Base-by-base conservation (phyloP, 176 grass and related monocot species). In the Rhipidocladum racemiflorum region DNA sequence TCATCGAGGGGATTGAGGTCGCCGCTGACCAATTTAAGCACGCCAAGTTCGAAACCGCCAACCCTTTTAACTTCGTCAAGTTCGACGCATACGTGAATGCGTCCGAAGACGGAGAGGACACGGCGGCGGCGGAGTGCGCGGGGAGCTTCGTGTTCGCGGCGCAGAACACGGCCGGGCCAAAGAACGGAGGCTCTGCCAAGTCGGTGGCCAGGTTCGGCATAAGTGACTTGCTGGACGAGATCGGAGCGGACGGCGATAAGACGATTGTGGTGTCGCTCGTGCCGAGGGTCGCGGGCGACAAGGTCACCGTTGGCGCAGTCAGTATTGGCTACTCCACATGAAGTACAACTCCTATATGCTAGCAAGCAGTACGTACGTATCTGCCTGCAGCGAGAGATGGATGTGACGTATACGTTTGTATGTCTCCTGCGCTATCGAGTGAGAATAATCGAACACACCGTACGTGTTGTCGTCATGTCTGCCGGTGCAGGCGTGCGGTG, bases 81-180 rank as follows among this genome's bases (percentile, higher is more conserved):
- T 92, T 96, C 84, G 93, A 96, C 65, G 93, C 91, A 48, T 81
- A 68, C 28, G 65, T 96, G 25, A 96, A 92, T 71, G 43, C 32
- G 15, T 14, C 60, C 1, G 72, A 87, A 1, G 13, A 51, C 34
- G 83, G 75, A 7, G 85, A 28, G 9, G 68, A 63, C 17, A 36
- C 20, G 29, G 71, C 88, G 1, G 45, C 69, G 1, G 84, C 68
- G 28, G 86, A 85, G 81, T 88, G 89, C 67, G 94, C 91, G 12
- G 94, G 91, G 13, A 93, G 91, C 84, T 53, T 93, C 49, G 77
- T 77, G 39, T 32, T 89, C 1, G 28, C 88, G 83, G 88, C 91
- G 30, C 94, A 93, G 32, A 3, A 2, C 84, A 74, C 68, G 77
- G 35, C 83, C 54, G 79, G 80, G 23, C 61, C 40, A 7, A 28